These are phyloP conservation scores for Magnusiomyces suaveolens DNA, from an alignment of 1,139 yeast genomes.

Conservation along the genomic window DNA sequence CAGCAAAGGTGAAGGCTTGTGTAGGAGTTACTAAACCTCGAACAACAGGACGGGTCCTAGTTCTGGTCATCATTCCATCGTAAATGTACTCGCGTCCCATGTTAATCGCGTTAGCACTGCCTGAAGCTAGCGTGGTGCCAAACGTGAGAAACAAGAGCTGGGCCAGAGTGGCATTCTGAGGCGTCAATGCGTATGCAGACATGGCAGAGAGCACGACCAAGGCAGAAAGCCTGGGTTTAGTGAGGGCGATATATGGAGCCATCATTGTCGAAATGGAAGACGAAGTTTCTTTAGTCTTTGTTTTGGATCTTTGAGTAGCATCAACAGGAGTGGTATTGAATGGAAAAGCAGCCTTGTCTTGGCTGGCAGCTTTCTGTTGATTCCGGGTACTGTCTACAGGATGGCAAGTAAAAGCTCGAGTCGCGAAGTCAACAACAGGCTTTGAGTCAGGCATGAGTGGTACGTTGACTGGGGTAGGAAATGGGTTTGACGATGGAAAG, in stretches of 20 bases:
- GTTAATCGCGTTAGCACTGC: conserved; percentile 92
- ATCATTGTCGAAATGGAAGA: not conserved
- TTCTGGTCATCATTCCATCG: conserved; percentile 81
- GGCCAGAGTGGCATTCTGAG: conserved; percentile 60
- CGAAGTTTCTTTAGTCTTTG: conserved; percentile 5
- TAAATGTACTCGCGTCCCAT: conserved; percentile 94
- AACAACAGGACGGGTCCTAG: conserved; percentile 84
- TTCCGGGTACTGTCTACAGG: not conserved
- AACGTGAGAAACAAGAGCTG: conserved; percentile 62
- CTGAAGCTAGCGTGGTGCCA: conserved; percentile 84
- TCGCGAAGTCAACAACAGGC: conserved; percentile 11
- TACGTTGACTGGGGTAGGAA: conserved; percentile 7
- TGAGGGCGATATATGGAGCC: conserved; percentile 52
- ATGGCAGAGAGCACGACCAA: conserved; percentile 85
- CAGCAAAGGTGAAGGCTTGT: conserved; percentile 78
- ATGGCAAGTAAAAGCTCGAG: conserved; percentile 10
- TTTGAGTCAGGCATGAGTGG: conserved; percentile 3
- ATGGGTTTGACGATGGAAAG: conserved; percentile 7
- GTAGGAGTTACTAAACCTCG: conserved; percentile 64
- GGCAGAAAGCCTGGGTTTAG: conserved; percentile 83
- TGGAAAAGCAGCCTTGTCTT: not conserved
- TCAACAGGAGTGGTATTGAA: conserved; percentile 3
- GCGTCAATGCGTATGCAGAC: conserved; percentile 89
- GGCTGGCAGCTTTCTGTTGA: not conserved
- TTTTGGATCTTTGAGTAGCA: not conserved